A percentile compares a stretch with the other conserved stretches of the same genome.
Evolutionary conservation across 768 basidiomycete species (phyloP).

Genomic region (Naematelia aurantialba): DNA sequence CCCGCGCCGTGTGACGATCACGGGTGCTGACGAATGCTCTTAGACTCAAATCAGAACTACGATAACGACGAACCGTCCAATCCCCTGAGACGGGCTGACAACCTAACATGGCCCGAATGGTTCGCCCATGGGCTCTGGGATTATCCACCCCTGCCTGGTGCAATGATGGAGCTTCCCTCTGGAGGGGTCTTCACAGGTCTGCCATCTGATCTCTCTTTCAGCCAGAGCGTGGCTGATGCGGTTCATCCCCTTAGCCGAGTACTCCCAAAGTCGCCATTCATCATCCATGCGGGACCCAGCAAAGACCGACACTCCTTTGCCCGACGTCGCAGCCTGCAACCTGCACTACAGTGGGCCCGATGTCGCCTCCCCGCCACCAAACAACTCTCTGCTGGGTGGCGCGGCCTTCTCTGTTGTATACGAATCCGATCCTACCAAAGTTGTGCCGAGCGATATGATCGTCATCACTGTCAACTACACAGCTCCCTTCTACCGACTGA

Average conservation of each 20-base stretch:
- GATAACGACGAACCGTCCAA: slow-evolving; percentile 31
- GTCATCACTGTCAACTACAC: not conserved
- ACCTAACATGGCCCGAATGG: slow-evolving; percentile 27
- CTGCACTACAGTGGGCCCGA: not conserved
- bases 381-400: not conserved
- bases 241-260: not conserved
- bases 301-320: not conserved
- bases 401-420: not conserved
- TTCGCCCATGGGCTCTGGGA: slow-evolving; percentile 34
- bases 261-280: not conserved
- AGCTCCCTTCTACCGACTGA: not conserved
- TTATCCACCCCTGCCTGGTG: slow-evolving; percentile 32
- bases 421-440: not conserved
- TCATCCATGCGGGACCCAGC: not conserved
- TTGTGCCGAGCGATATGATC: not conserved
- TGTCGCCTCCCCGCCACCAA: not conserved
- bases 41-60: slow-evolving; percentile 19
- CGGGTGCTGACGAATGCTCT: not conserved
- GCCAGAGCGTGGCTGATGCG: not conserved
- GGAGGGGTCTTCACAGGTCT: slow-evolving; percentile 33
- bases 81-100: slow-evolving; percentile 20
- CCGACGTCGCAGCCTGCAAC: not conserved
- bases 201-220: slow-evolving; percentile 5
- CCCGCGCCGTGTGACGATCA: too few species aligned
- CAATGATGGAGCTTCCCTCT: slow-evolving; percentile 29